Evolutionary conservation across 768 basidiomycete species (phyloP).

Genomic region (Chalciporus piperatus): DNA sequence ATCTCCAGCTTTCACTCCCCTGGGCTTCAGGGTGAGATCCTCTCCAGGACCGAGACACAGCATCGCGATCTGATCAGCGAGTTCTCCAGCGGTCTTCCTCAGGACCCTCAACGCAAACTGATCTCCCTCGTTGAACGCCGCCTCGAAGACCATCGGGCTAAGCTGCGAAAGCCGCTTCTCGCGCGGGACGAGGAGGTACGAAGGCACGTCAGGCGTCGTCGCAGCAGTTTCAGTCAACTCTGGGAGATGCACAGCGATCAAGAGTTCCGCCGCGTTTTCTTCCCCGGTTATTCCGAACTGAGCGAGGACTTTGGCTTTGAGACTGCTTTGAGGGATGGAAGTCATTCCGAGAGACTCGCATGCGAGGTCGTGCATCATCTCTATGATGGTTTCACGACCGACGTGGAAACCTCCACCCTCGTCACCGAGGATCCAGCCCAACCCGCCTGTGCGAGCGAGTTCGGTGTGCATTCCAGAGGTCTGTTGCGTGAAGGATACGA

Average conservation of each 20-base stretch:
- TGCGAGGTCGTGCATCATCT: constrained; percentile 59
- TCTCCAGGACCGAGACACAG: constrained; percentile 41
- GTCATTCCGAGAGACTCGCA: constrained; percentile 38
- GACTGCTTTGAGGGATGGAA: constrained; percentile 20
- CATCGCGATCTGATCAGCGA: constrained; percentile 58
- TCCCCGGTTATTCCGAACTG: constrained; percentile 55
- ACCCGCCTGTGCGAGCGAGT: constrained; percentile 71
- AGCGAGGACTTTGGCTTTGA: constrained; percentile 49
- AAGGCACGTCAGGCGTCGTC: constrained; percentile 14
- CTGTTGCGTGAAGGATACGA: constrained; percentile 57
- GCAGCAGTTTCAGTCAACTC: constrained; percentile 41
- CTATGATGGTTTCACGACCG: constrained; percentile 71
- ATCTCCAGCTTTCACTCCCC: constrained; percentile 48
- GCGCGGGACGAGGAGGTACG: constrained; percentile 38
- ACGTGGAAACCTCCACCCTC: constrained; percentile 83
- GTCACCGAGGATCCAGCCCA: constrained; percentile 84
- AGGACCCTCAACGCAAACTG: constrained; percentile 62
- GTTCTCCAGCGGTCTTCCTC: constrained; percentile 44
- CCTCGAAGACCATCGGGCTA: constrained; percentile 71
- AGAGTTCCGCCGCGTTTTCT: constrained; percentile 51
- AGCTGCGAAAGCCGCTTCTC: constrained; percentile 77
- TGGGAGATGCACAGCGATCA: constrained; percentile 60
- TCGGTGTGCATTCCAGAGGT: constrained; percentile 47
- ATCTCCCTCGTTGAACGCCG: constrained; percentile 70
- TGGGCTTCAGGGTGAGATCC: constrained; percentile 29